Base-by-base conservation (phyloP, 805 yeast genomes). In the Gaillardinia entomophila region DNA sequence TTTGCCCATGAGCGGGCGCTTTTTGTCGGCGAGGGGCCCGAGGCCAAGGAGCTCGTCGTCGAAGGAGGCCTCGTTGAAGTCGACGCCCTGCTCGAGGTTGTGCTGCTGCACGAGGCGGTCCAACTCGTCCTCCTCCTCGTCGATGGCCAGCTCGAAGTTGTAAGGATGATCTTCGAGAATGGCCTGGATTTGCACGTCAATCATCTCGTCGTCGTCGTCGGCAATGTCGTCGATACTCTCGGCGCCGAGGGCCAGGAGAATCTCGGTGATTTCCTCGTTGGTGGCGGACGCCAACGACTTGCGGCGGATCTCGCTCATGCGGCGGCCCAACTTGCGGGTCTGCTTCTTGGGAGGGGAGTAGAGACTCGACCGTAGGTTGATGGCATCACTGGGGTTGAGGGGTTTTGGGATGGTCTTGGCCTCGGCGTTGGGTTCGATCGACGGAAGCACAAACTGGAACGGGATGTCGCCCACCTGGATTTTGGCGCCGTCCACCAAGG, bases 391-490 rank as follows among this genome's bases (percentile, higher is more conserved):
- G n/a, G 82, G 82, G 41, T 75, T 76, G 36, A 74, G 64, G 16
- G 68, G 70, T 39, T 67, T 65, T 10, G 38, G 30, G 3, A 34
- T 28, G n/a, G 38, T 34, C 23, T 42, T 53, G 24, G 49, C 52
- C 20, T 49, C 57, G 12, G 62, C 62, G 24, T 51, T 46, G 6
- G 66, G 53, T 29, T 74, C 82, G 15, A 77, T 64, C 2, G 78
- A 75, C 4, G 98, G 98, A 26, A 92, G 62, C 12, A 90, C 82
- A 56, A 92, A 92, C 31, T 77, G 75, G 56, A 92, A 92, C 6
- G 87, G 82, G 12, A 90, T 85, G 48, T 87, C 95, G 11, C 97
- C 97, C 25, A 92, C 86, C 55, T 92, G 97, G 31, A 92, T 79
- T 46, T 83, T 82, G 1, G 89, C 78, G 26, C 82, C 84, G 57